Base-by-base conservation (phyloP, 2,329 filamentous ascomycete species). In the Harringtonia lauricola region DNA sequence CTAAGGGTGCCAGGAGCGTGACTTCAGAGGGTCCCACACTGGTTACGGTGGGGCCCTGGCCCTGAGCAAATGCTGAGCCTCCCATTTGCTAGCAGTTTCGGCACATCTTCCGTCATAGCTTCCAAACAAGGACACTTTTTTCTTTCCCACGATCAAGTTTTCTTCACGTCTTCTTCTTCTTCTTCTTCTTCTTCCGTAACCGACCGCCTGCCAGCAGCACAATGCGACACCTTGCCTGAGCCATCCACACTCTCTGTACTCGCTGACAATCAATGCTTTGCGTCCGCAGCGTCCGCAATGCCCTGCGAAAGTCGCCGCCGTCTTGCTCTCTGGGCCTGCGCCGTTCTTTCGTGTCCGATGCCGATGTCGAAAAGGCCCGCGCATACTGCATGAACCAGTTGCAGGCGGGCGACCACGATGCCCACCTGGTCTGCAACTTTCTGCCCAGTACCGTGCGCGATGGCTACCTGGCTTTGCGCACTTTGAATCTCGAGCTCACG, bases 401-500 rank as follows among this genome's bases (percentile, higher is more conserved):
- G 34, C 64, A 68, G 70, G 2, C 45, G 1, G 87, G 87, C 63
- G 92, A 98, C 63, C 83, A 88, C 44, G 86, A 94, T 50, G 88
- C 92, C 15, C 86, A 87, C 59, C 75, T 92, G 30, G 78, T 95
- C 47, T 81, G 86, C 50, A 82, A 86, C 48, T 95, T 95, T 64
- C 76, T 95, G 48, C 88, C 87, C 1, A 69, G 68, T 3, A 72
- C 81, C 26, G 74, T 83, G 13, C 81, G 80, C 55, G 81, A 94
- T 62, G 83, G 86, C 52, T 95, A 96, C 64, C 76, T 94, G 53
- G 87, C 89, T 47, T 79, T 98, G 46, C 85, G 90, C 50, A 84
- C 89, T 41, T 80, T 98, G 62, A 98, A 98, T 59, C 75, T 96
- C 55, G 90, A 95, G 61, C 76, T 95, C 47, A 86, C 90, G 36